Percentiles rank a stretch among this genome's conserved stretches.
Conservation (phyloP, 1,139 yeast species). For the Hyphopichia pseudoburtonii region DNA sequence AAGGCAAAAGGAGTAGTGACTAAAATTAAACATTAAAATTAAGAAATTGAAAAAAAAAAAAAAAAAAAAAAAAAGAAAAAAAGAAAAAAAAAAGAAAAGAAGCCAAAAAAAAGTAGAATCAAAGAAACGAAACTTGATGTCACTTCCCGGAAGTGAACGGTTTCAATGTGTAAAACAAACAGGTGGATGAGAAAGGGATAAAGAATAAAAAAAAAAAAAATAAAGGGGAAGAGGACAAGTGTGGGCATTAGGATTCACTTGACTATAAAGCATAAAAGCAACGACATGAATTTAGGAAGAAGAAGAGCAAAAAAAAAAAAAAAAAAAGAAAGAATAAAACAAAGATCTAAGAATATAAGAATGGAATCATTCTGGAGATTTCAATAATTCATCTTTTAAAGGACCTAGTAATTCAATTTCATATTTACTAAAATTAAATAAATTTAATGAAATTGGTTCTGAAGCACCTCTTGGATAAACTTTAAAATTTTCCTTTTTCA, state of each 20-base stretch:
- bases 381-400: constrained; percentile 34
- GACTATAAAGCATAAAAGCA: no score
- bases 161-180: not conserved
- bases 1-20: not conserved
- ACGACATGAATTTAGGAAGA: not conserved
- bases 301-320: not conserved
- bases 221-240: no score
- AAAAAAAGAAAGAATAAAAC: not conserved
- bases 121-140: not conserved
- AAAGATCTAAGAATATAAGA: not conserved
- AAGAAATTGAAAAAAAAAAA: not conserved
- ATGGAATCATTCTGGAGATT: constrained; percentile 3
- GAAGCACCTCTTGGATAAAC: constrained; percentile 56
- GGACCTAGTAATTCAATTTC: constrained; percentile 53
- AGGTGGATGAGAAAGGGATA: not conserved
- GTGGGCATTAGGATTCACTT: no score
- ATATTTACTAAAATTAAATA: constrained; percentile 54
- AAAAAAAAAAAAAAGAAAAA: not conserved
- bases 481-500: constrained; percentile 57
- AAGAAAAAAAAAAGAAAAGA: not conserved
- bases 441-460: constrained; percentile 42
- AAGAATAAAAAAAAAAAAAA: not conserved
- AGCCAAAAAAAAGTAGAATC: not conserved
- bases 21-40: no score
- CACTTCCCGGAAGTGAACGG: constrained; percentile 1